Conservation (phyloP, 257 asterid genomes). For the Nicotiana paniculata region DNA sequence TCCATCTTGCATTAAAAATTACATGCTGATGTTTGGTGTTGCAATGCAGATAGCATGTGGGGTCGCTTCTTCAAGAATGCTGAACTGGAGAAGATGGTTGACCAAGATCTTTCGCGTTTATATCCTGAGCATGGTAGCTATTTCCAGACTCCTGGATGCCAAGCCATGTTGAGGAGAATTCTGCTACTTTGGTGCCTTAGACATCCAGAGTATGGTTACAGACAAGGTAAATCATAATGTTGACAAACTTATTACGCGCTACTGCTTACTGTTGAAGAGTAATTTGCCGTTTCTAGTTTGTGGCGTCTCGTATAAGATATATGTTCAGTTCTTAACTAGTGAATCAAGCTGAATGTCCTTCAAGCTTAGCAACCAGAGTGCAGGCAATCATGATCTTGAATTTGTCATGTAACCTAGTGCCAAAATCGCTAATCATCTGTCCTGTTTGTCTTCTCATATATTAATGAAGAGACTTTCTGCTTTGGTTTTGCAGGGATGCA, state of each 20-base stretch:
- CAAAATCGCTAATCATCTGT: neutral
- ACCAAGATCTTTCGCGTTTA: constrained; percentile 91
- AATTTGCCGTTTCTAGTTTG: neutral
- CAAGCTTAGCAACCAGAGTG: neutral
- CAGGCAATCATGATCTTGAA: neutral
- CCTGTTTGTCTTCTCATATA: constrained; percentile 4
- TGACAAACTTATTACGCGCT: neutral
- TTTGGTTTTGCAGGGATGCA: constrained; percentile 70
- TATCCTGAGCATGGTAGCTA: constrained; percentile 96
- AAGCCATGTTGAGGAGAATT: constrained; percentile 79
- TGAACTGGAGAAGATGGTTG: constrained; percentile 94
- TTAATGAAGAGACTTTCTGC: constrained; percentile 12
- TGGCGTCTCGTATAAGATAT: neutral
- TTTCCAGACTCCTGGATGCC: constrained; percentile 86
- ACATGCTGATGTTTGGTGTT: neutral
- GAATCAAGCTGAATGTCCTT: neutral
- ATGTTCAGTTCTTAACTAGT: neutral
- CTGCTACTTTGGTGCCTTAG: constrained; percentile 90
- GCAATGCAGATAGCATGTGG: constrained; percentile 88
- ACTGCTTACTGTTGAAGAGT: neutral
- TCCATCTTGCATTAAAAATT: neutral
- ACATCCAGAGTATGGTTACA: constrained; percentile 78
- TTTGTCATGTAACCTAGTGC: neutral
- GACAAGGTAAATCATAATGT: constrained; percentile 55
- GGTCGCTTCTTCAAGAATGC: constrained; percentile 91